Percentiles rank a stretch among this genome's conserved stretches.
Conservation (phyloP, 108 stramenopile species). For the Cyclotella sp. region DNA sequence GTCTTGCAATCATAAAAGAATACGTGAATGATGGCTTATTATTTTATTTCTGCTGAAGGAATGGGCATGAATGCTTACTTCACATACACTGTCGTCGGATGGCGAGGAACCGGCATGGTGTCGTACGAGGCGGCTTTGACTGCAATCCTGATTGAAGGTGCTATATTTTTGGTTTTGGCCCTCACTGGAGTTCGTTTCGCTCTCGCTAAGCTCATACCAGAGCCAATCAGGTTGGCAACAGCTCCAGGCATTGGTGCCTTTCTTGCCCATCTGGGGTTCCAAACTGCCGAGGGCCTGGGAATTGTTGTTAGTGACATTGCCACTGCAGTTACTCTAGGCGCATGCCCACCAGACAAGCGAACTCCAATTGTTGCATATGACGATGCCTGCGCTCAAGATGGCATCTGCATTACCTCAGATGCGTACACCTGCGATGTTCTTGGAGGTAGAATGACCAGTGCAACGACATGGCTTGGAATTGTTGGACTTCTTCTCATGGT, state of each 20-base stretch:
- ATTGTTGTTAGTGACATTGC: constrained; percentile 72
- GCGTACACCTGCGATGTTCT: constrained; percentile 71
- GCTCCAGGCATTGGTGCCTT: constrained; percentile 77
- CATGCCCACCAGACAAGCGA: constrained; percentile 58
- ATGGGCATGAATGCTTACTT: constrained; percentile 85
- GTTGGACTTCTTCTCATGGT: constrained; percentile 63
- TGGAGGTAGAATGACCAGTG: constrained; percentile 60
- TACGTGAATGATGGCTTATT: neutral
- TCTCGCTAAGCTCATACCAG: constrained; percentile 63
- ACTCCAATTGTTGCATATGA: constrained; percentile 62
- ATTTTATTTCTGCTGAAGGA: neutral
- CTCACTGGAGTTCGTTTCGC: constrained; percentile 61
- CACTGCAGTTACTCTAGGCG: constrained; percentile 77
- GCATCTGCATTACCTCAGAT: constrained; percentile 58
- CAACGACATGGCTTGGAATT: constrained; percentile 68
- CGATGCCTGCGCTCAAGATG: constrained; percentile 50
- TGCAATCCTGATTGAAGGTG: constrained; percentile 72
- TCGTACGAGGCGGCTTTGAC: constrained; percentile 64
- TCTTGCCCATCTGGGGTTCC: constrained; percentile 71
- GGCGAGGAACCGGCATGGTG: constrained; percentile 62
- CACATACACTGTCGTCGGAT: constrained; percentile 67
- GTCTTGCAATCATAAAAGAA: neutral
- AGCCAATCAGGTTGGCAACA: constrained; percentile 61
- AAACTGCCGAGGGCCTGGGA: constrained; percentile 76
- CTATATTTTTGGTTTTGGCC: constrained; percentile 65